Conservation (phyloP, 768 basidiomycete genomes). For the Boletales sp. region DNA sequence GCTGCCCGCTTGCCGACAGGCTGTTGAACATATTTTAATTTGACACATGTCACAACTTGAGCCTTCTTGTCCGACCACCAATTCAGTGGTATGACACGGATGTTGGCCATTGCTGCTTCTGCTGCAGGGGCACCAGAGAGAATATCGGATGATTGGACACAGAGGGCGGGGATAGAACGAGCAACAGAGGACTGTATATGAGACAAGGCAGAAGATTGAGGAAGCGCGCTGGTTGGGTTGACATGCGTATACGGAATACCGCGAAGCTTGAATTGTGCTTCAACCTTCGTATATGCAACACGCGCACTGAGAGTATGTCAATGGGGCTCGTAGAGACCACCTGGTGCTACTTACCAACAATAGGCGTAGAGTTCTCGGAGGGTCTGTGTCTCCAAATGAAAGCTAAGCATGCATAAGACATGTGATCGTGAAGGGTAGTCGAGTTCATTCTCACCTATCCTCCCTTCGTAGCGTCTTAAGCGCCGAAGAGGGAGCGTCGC, state of each 20-base stretch:
- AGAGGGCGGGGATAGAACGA: constrained; percentile 77
- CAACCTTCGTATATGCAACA: constrained; percentile 86
- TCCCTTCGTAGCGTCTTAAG: constrained; percentile 17
- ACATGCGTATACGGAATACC: constrained; percentile 77
- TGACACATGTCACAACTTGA: constrained; percentile 85
- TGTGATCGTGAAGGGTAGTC: background rate
- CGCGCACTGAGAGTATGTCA: constrained; percentile 56
- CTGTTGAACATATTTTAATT: constrained; percentile 86
- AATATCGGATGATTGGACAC: constrained; percentile 78
- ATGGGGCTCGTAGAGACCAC: background rate
- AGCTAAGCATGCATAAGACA: constrained; percentile 28
- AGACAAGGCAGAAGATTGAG: constrained; percentile 43
- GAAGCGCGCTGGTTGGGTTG: constrained; percentile 47
- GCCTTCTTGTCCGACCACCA: constrained; percentile 88
- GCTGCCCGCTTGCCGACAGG: constrained; percentile 70
- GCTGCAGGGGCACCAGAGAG: constrained; percentile 80
- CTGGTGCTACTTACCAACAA: constrained; percentile 63
- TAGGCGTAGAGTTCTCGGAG: constrained; percentile 81
- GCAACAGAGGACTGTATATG: constrained; percentile 70
- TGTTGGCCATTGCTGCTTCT: constrained; percentile 91
- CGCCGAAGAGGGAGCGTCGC: constrained; percentile 9
- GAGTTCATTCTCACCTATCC: constrained; percentile 23
- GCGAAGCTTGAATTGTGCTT: constrained; percentile 80
- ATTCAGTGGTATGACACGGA: constrained; percentile 81
- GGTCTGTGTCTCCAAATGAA: constrained; percentile 68